These are phyloP conservation scores for Umbellularia californica DNA, from an alignment of 164 flowering plant species.

Conservation along the genomic window DNA sequence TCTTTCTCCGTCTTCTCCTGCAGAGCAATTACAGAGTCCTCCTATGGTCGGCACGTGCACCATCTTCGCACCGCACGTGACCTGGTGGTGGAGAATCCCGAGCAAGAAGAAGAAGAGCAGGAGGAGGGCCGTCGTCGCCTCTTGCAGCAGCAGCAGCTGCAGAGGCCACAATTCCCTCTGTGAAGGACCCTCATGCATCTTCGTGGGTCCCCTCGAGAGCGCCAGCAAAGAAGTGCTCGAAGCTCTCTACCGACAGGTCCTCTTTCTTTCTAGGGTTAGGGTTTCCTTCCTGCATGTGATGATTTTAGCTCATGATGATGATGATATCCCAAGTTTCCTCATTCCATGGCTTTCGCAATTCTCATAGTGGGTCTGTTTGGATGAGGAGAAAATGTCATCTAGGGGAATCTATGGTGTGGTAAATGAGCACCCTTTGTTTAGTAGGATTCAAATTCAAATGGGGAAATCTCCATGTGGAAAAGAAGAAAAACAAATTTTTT, in stretches of 20 bases:
- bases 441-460: too few species aligned
- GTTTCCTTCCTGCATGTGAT: background rate
- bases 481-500: too few species aligned
- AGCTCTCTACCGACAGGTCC: slow-evolving; percentile 83
- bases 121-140: slow-evolving; percentile 5
- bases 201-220: slow-evolving; percentile 82
- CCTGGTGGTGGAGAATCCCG: slow-evolving; percentile 36
- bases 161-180: slow-evolving; percentile 21
- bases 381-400: too few species aligned
- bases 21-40: background rate
- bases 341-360: too few species aligned
- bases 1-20: background rate
- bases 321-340: background rate
- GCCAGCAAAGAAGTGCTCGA: slow-evolving; percentile 82
- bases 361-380: too few species aligned
- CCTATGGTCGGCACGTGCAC: slow-evolving; percentile 53
- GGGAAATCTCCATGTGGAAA: too few species aligned
- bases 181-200: slow-evolving; percentile 85
- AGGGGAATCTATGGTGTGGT: too few species aligned
- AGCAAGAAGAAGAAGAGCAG: slow-evolving; percentile 11
- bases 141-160: background rate
- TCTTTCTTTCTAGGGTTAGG: background rate
- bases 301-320: background rate
- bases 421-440: too few species aligned
- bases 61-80: slow-evolving; percentile 30